Evolutionary conservation across 768 basidiomycete species (phyloP), one percentile per base, ranked within the genome.

Genomic region (Clathrus columnatus): DNA sequence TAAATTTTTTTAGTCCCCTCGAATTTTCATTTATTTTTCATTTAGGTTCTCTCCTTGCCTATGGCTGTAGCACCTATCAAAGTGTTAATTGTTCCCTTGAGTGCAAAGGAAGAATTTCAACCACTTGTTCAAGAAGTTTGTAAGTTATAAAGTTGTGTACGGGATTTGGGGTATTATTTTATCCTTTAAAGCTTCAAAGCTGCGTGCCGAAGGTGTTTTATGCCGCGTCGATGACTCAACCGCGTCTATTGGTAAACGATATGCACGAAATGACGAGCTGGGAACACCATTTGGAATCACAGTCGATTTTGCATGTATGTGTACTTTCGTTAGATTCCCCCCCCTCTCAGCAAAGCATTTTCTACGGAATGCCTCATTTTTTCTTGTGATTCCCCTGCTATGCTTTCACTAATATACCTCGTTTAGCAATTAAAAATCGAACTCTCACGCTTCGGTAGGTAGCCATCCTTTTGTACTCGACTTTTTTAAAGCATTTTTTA

Each of bases 251-350:
- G 96, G 96, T 42, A 94, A 90, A 73, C 91, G 95, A 14, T 98
- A 98, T 71, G 84, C 96, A 11, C 82, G 96, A 57, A 99, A 98
- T 71, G 96, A 99, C 71, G 96, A 98, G 72, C 80, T 99, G 45
- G 96, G 96, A 60, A 98, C 96, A 27, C 96, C 96, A 1, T 99
- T 87, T 69, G 96, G 95, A 49, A 78, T 95, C 56, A 99, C 96
- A 1, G 77, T 98, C 54, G 95, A 97, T 70, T 97, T 98, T 72
- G 96, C 94, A 5, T 83, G 85, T 87, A 61, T 65, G 81, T 73
- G 45, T 20, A 49, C 27, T 44, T 46, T 50, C 54, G n/a, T n/a
- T n/a, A n/a, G n/a, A n/a, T n/a, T n/a, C n/a, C n/a, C n/a, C n/a
- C n/a, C n/a, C n/a, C n/a, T n/a, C n/a, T n/a, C n/a, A n/a, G n/a